Percentiles rank a stretch among this genome's conserved stretches.
These are phyloP conservation scores for Stemphylium vesicarium DNA, from an alignment of 2,329 filamentous ascomycete genomes.

Conservation along the genomic window DNA sequence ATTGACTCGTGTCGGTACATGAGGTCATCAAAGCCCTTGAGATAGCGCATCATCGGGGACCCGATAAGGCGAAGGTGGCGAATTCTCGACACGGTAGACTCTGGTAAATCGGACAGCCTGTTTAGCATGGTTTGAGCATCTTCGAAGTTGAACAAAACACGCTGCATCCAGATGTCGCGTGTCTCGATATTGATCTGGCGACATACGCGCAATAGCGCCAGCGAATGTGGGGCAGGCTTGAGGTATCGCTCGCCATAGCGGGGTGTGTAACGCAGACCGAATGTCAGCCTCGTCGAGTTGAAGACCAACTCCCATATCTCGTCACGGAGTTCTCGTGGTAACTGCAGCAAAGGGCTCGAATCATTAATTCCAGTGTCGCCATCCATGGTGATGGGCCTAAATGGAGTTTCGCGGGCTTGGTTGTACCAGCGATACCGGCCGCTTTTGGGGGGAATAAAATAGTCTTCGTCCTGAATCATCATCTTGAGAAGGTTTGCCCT, in stretches of 20 bases:
- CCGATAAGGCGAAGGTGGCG: conserved; percentile 17
- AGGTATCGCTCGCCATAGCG: conserved; percentile 19
- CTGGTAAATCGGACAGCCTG: conserved; percentile 12
- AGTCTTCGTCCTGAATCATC: conserved; percentile 19
- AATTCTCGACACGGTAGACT: conserved; percentile 17
- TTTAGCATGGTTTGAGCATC: conserved; percentile 21
- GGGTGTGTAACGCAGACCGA: conserved; percentile 19
- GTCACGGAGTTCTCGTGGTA: conserved; percentile 21
- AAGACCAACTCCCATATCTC: conserved; percentile 19
- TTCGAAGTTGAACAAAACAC: conserved; percentile 20
- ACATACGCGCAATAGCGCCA: conserved; percentile 18
- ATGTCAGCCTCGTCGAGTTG: conserved; percentile 23
- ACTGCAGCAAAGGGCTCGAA: conserved; percentile 11
- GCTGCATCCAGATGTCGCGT: conserved; percentile 20
- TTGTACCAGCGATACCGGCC: conserved; percentile 16
- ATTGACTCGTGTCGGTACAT: conserved; percentile 22
- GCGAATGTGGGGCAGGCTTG: conserved; percentile 19
- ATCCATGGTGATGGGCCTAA: conserved; percentile 7
- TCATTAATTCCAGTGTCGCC: conserved; percentile 5
- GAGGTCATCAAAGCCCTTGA: conserved; percentile 22
- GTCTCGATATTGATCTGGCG: conserved; percentile 20
- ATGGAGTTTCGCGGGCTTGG: conserved; percentile 2
- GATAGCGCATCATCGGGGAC: conserved; percentile 22
- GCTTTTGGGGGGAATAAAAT: conserved; percentile 11
- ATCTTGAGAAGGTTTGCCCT: conserved; percentile 12